These are phyloP conservation scores for Hyphopichia khmerensis DNA, from an alignment of 1,139 yeast species.

Conservation along the genomic window DNA sequence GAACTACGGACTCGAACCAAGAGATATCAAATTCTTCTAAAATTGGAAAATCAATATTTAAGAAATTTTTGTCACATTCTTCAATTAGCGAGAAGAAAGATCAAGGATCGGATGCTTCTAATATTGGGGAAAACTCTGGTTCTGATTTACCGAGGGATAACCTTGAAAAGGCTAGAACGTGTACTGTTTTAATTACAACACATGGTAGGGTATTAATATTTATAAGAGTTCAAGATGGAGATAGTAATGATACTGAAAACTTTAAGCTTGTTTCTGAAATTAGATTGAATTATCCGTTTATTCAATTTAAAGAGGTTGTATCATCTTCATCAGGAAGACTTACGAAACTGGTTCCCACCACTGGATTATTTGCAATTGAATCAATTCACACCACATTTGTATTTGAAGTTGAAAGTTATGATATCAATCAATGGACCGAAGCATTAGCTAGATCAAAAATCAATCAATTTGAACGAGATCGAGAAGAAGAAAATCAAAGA, in stretches of 20 bases:
- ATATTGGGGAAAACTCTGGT: neutral
- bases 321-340: conserved; percentile 26
- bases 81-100: conserved; percentile 13
- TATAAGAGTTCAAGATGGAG: conserved; percentile 31
- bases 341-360: conserved; percentile 33
- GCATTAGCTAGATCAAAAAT: conserved; percentile 49
- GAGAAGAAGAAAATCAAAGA: conserved; percentile 12
- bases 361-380: conserved; percentile 55
- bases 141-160: neutral
- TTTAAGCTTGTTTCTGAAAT: conserved; percentile 49
- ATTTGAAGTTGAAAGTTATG: conserved; percentile 58
- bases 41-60: conserved; percentile 20
- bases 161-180: conserved; percentile 36
- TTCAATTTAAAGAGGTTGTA: conserved; percentile 56
- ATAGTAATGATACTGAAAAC: conserved; percentile 5
- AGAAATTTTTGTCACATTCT: conserved; percentile 26
- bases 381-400: conserved; percentile 47
- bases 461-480: conserved; percentile 46
- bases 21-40: conserved; percentile 2
- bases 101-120: neutral
- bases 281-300: conserved; percentile 44
- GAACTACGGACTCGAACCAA: neutral
- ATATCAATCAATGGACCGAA: conserved; percentile 57
- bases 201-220: conserved; percentile 58
- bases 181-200: conserved; percentile 54